Evolutionary conservation across 352 stramenopile genomes (phyloP).

Genomic region (Blastocystis sp.): DNA sequence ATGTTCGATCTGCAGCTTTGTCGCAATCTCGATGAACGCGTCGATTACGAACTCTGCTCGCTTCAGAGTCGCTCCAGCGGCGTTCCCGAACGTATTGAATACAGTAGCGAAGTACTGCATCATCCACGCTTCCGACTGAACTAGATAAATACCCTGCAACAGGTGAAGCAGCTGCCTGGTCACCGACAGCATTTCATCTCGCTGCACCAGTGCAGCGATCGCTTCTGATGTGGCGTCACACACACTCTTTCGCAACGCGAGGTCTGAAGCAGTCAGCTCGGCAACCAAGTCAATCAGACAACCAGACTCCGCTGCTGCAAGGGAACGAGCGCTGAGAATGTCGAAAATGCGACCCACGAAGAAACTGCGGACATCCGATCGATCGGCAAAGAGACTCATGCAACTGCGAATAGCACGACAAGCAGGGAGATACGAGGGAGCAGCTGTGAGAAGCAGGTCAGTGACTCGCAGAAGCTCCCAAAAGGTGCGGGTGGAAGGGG

Average conservation of each 20-base stretch:
- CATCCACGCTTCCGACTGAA: neutral
- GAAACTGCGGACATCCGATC: neutral
- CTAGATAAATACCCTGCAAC: neutral
- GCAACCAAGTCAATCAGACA: neutral
- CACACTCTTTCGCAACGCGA: neutral
- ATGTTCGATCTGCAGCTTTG: neutral
- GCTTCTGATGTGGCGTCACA: neutral
- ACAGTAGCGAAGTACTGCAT: neutral
- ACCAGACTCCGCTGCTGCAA: neutral
- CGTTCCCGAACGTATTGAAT: neutral
- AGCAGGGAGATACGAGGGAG: neutral
- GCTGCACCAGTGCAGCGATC: neutral
- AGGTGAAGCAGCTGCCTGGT: neutral
- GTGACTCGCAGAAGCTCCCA: neutral
- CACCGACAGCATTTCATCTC: neutral
- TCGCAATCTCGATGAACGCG: neutral
- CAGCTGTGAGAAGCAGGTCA: neutral
- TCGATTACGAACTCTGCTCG: neutral
- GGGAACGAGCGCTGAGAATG: neutral
- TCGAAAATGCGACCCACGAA: neutral
- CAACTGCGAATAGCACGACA: neutral
- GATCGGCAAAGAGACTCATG: neutral
- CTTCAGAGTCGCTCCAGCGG: neutral
- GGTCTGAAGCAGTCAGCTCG: neutral
- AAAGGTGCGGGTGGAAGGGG: neutral